Evolutionary conservation across 148 eudicot genomes (phyloP), one percentile per base, ranked within the genome.

Genomic region (Spergularia marina): DNA sequence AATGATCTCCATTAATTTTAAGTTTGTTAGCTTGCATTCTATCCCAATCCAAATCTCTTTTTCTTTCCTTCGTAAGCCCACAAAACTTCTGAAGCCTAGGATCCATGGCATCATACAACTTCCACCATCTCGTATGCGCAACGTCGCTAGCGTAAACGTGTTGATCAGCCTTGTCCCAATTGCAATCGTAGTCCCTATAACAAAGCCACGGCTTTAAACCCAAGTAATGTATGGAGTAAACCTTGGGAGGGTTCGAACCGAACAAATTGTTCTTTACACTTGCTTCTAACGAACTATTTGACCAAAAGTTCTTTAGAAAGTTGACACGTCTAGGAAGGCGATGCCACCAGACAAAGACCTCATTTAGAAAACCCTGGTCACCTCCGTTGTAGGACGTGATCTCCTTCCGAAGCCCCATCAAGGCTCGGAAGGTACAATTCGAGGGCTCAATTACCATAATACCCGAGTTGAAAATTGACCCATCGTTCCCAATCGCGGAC

Each of bases 301-400:
- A 86, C 98, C 98, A 94, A 71, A 92, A 92, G 25, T 95, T 92
- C 85, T 95, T 95, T 55, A 92, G 25, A 17, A 89, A 95, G 65
- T 92, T 95, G 4, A 95, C 90, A 6, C 98, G 79, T 54, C 97
- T 81, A 11, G 98, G 96, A 25, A 95, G 77, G 36, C 98, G 75
- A 56, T 95, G 98, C 98, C 98, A 95, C 94, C 94, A 95, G 5
- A 92, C 91, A n/a, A 92, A 95, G 0, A 95, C 83, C 80, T 95
- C 98, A 34, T 95, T 95, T 0, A 95, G 70, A 74, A 92, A 95
- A 7, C 98, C 98, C 60, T 95, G 98, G 58, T 95, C 98, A 1
- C 98, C 98, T 11, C 98, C 98, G 54, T 95, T 95, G 74, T 92
- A 92, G 0, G 98, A 95, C 0, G 88, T 79, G 9, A 95, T 87